A percentile compares a stretch with the other conserved stretches of the same genome.
Evolutionary conservation across 306 rosid genomes (phyloP).

Genomic region (Begonia masoniana): DNA sequence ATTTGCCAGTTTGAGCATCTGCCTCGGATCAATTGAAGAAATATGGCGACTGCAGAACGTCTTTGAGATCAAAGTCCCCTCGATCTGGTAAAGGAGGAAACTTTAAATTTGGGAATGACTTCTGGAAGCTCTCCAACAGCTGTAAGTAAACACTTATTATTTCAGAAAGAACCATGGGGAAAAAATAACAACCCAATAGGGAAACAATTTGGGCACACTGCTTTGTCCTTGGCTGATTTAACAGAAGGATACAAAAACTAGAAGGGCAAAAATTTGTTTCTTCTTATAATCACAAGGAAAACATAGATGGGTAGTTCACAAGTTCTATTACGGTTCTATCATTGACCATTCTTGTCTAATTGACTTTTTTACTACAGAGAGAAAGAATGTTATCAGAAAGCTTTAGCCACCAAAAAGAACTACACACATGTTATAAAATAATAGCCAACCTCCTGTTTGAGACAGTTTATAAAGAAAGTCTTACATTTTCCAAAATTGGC

Average conservation of each 20-base stretch:
- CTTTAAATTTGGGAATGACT: slow-evolving; percentile 43
- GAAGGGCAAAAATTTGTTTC: no score
- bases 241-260: no score
- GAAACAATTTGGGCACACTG: slow-evolving; percentile 6
- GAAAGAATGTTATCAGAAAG: no score
- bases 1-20: slow-evolving; percentile 9
- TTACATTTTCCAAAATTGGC: slow-evolving; percentile 79
- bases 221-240: not conserved
- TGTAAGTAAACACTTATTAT: slow-evolving; percentile 15
- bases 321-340: no score
- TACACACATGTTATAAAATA: no score
- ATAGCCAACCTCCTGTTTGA: no score
- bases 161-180: slow-evolving; percentile 6
- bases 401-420: no score
- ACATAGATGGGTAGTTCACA: no score
- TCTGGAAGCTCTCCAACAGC: slow-evolving; percentile 60
- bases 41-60: slow-evolving; percentile 59
- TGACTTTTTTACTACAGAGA: no score
- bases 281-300: no score
- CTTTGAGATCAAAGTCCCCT: slow-evolving; percentile 74
- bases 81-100: slow-evolving; percentile 76
- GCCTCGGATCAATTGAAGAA: slow-evolving; percentile 57
- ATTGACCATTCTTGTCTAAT: no score
- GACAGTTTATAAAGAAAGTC: slow-evolving; percentile 11
- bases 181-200: slow-evolving; percentile 1